phyloP scores from a whole-genome alignment of 164 flowering plant species.

The Amborella trichopoda region DNA sequence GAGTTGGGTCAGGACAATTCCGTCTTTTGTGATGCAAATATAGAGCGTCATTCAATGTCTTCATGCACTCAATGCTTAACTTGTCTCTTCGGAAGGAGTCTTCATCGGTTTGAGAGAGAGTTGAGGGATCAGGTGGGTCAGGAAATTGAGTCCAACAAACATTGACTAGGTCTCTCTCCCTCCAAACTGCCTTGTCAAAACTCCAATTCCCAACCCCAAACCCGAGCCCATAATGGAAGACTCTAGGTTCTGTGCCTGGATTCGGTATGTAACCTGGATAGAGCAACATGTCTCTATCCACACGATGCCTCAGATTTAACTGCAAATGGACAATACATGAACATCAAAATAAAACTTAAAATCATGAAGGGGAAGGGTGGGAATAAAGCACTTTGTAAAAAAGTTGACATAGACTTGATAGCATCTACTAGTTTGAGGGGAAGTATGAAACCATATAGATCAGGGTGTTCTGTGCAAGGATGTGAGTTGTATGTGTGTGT shows the following conservation, averaged over 20 bases:
- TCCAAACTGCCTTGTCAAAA: constrained; percentile 93
- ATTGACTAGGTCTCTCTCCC: constrained; percentile 63
- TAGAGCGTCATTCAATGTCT: constrained; percentile 65
- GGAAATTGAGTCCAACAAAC: constrained; percentile 92
- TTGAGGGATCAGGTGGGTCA: constrained; percentile 75
- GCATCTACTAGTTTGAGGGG: no score
- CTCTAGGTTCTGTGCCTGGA: constrained; percentile 60
- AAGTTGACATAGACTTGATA: not conserved
- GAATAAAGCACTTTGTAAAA: not conserved
- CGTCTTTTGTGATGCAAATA: constrained; percentile 50
- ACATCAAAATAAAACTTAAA: no score
- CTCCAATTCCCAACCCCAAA: constrained; percentile 86
- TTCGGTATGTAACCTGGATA: constrained; percentile 92
- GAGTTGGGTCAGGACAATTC: constrained; percentile 46
- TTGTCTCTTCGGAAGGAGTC: constrained; percentile 34
- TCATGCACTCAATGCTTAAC: constrained; percentile 79
- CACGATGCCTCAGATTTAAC: constrained; percentile 65
- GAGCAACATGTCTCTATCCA: constrained; percentile 57
- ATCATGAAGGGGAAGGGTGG: not conserved
- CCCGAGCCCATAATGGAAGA: constrained; percentile 86
- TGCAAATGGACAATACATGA: constrained; percentile 25
- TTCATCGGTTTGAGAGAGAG: constrained; percentile 35
- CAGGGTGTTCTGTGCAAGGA: no score
- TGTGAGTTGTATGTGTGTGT: no score
- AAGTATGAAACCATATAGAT: no score